A percentile compares a stretch with the other conserved stretches of the same genome.
These are phyloP conservation scores for Volvox africanus DNA, from an alignment of 139 green algal genomes.

Conservation along the genomic window DNA sequence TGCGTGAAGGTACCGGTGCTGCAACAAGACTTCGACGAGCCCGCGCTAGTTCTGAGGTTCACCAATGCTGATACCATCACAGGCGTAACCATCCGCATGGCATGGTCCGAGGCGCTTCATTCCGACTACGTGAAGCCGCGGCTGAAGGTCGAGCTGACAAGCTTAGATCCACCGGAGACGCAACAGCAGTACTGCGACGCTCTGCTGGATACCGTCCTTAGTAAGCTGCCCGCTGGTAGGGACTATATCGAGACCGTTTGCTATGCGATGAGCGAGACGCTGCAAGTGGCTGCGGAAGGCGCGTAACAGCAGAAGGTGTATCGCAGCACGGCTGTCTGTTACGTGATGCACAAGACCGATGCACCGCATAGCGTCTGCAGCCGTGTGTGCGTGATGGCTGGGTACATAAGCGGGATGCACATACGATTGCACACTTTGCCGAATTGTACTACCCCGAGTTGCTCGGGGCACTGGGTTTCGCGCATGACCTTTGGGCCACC, in stretches of 20 bases:
- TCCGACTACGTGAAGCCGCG: background rate
- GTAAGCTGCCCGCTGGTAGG: background rate
- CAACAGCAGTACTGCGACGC: constrained; percentile 3
- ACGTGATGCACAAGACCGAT: no score
- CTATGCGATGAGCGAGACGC: constrained; percentile 31
- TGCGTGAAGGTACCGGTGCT: background rate
- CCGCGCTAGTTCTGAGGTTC: constrained; percentile 9
- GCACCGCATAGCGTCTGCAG: no score
- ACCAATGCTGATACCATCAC: constrained; percentile 16
- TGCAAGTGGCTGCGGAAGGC: background rate
- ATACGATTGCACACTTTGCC: no score
- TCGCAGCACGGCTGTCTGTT: no score
- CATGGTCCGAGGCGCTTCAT: background rate
- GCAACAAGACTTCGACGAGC: background rate
- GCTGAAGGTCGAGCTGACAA: constrained; percentile 7
- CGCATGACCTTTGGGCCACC: no score
- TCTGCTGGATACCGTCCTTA: background rate
- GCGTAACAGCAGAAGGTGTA: background rate
- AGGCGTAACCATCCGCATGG: constrained; percentile 10
- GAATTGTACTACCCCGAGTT: no score
- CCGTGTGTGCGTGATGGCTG: no score
- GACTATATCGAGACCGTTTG: constrained; percentile 1
- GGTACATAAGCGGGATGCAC: no score
- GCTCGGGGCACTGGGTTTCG: no score
- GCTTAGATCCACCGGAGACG: background rate